These are phyloP conservation scores for Monilinia aucupariae DNA, from an alignment of 2,329 filamentous ascomycete genomes.

Conservation along the genomic window DNA sequence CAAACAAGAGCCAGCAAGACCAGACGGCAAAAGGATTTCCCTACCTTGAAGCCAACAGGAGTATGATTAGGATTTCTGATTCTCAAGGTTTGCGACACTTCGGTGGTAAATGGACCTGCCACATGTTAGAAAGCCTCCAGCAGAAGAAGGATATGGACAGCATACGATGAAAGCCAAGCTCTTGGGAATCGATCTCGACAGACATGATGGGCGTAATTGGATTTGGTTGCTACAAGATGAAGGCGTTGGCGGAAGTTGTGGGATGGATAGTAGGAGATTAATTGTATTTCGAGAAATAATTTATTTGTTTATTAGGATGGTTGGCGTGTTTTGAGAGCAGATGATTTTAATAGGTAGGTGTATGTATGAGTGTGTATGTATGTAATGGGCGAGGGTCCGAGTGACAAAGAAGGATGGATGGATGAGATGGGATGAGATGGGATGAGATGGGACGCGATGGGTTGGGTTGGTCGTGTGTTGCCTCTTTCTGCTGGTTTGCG, in stretches of 20 bases:
- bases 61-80: slow-evolving; percentile 59
- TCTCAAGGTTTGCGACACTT: slow-evolving; percentile 59
- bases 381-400: slow-evolving; percentile 14
- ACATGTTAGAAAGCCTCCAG: slow-evolving; percentile 18
- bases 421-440: not conserved
- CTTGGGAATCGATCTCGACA: slow-evolving; percentile 83
- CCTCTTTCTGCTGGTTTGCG: not conserved
- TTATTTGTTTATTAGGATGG: slow-evolving; percentile 2
- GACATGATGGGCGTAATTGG: slow-evolving; percentile 61
- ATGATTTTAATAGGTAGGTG: not conserved
- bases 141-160: slow-evolving; percentile 27
- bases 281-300: not conserved
- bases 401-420: too few species aligned
- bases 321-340: not conserved
- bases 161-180: slow-evolving; percentile 91
- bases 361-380: too few species aligned
- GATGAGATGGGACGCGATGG: too few species aligned
- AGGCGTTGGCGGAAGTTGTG: not conserved
- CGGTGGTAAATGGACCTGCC: slow-evolving; percentile 60
- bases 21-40: slow-evolving; percentile 24
- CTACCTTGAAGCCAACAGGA: slow-evolving; percentile 66
- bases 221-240: not conserved
- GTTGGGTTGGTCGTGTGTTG: not conserved
- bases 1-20: slow-evolving; percentile 15
- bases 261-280: not conserved